Evolutionary conservation across 805 yeast genomes (phyloP).

Genomic region (Wickerhamiella domercqiae): DNA sequence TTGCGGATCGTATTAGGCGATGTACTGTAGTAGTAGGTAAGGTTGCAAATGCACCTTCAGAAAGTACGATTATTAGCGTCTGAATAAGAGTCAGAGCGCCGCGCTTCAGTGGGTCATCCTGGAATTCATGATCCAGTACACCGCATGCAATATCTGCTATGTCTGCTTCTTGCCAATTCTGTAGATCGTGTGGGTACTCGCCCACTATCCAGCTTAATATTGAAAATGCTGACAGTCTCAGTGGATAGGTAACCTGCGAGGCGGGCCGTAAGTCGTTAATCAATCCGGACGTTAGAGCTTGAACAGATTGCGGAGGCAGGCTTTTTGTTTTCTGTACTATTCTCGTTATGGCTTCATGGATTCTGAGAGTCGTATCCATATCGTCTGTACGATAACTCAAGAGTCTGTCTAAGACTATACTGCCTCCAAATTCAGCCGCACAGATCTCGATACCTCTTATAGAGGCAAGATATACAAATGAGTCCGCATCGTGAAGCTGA

Average conservation of each 20-base stretch:
- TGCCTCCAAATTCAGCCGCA: conserved; percentile 30
- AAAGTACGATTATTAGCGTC: conserved; percentile 25
- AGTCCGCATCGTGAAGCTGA: conserved; percentile 64
- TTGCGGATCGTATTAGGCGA: background rate
- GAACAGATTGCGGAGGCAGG: conserved; percentile 28
- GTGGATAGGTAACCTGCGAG: conserved; percentile 32
- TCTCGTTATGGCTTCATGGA: conserved; percentile 68
- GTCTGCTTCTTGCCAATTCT: conserved; percentile 31
- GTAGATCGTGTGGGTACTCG: conserved; percentile 39
- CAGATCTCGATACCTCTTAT: conserved; percentile 62
- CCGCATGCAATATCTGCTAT: conserved; percentile 68
- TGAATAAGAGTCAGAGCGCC: conserved; percentile 48
- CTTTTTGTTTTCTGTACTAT: conserved; percentile 29
- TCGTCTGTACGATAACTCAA: conserved; percentile 18
- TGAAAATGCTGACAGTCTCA: conserved; percentile 80
- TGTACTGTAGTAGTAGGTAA: conserved; percentile 6
- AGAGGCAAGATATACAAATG: conserved; percentile 71
- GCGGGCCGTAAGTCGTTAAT: conserved; percentile 8
- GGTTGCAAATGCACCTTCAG: conserved; percentile 17
- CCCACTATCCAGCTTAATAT: conserved; percentile 59
- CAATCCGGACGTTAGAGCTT: conserved; percentile 3
- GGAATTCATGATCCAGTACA: conserved; percentile 44
- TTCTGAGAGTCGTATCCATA: conserved; percentile 54
- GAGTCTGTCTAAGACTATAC: conserved; percentile 28
- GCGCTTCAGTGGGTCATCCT: conserved; percentile 41